These are phyloP conservation scores for Colletotrichum sp. DNA, from an alignment of 2,329 filamentous ascomycete genomes.

Conservation along the genomic window DNA sequence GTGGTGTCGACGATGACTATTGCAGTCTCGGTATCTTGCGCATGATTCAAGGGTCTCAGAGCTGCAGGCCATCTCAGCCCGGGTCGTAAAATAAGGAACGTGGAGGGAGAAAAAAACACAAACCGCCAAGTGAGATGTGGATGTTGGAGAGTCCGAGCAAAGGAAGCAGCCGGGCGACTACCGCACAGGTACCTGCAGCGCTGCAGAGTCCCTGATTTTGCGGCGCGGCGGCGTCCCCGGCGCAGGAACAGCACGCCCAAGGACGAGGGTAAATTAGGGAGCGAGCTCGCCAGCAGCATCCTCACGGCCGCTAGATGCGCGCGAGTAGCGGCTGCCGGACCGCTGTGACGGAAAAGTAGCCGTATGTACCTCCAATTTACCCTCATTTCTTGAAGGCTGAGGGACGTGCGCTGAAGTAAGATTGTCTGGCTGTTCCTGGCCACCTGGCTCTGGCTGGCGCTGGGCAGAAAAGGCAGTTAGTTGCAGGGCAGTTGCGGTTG, in stretches of 20 bases:
- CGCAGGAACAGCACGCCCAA: neutral
- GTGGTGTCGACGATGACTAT: neutral
- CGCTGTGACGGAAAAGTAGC: neutral
- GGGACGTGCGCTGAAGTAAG: neutral
- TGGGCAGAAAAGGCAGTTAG: neutral
- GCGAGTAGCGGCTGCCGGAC: neutral
- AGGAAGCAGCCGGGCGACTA: neutral
- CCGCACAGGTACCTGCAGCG: neutral
- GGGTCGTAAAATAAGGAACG: neutral
- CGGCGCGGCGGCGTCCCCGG: neutral
- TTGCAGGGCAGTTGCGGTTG: neutral
- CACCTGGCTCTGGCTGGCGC: neutral
- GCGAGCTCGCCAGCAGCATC: neutral
- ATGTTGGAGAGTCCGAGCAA: neutral
- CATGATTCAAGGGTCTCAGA: neutral
- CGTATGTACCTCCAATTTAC: neutral
- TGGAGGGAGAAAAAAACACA: neutral
- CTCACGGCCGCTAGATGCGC: neutral
- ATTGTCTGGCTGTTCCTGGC: neutral
- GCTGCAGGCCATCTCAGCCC: neutral
- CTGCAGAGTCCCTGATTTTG: neutral
- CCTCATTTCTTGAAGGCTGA: neutral
- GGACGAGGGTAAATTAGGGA: neutral
- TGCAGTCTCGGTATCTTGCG: neutral
- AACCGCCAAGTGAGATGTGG: neutral